phyloP scores from a whole-genome alignment of 202 grass and related monocot species.

The Musa balbisiana region DNA sequence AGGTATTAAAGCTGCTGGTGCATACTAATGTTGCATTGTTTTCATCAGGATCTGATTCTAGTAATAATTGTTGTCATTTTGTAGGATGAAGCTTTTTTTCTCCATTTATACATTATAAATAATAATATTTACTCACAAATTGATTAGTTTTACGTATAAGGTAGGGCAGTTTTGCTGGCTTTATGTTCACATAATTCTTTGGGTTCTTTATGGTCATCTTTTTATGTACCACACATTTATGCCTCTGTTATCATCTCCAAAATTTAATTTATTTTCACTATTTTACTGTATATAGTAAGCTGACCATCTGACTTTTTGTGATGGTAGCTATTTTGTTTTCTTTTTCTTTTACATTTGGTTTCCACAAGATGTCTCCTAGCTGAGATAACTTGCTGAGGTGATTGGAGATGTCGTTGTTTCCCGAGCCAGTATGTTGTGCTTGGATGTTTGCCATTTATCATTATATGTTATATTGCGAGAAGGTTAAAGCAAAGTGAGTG shows the following conservation, averaged over 20 bases:
- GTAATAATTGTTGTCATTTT: too few relatives aligned
- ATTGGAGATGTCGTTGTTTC: neutral
- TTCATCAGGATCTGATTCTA: too few relatives aligned
- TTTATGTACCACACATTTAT: too few relatives aligned
- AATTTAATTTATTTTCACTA: neutral
- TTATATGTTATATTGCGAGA: too few relatives aligned
- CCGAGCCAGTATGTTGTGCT: neutral
- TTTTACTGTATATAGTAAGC: neutral
- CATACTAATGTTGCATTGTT: too few relatives aligned
- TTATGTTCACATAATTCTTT: too few relatives aligned
- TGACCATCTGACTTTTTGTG: neutral
- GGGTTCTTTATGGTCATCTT: too few relatives aligned
- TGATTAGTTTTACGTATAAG: too few relatives aligned
- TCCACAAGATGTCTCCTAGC: neutral
- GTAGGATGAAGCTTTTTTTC: too few relatives aligned
- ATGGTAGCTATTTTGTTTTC: neutral
- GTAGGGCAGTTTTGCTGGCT: too few relatives aligned
- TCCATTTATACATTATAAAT: too few relatives aligned
- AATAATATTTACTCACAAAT: too few relatives aligned
- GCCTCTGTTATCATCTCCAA: neutral
- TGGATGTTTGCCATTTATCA: neutral
- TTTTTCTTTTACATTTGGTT: neutral
- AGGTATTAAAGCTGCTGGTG: slow-evolving; percentile 33
- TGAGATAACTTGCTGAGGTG: neutral
- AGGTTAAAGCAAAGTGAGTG: neutral